phyloP scores from a whole-genome alignment of 495 filamentous ascomycete genomes.

The Sordaria brevicollis region DNA sequence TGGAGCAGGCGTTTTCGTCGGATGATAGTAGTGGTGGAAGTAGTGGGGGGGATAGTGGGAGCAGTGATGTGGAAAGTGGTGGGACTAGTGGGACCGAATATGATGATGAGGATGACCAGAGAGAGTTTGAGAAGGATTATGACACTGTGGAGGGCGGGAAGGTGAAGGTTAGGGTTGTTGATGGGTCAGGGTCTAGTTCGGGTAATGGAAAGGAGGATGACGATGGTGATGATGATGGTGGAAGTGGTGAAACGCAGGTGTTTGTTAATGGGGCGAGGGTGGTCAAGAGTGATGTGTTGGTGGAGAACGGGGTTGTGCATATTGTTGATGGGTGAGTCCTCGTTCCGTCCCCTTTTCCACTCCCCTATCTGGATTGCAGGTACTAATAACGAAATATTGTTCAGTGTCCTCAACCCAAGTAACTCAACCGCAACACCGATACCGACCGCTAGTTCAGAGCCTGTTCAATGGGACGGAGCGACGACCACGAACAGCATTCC shows the following conservation, averaged over 20 bases:
- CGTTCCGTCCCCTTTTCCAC: background rate
- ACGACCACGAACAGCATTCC: constrained; percentile 30
- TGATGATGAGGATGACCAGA: constrained; percentile 34
- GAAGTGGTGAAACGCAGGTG: constrained; percentile 20
- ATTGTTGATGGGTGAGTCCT: constrained; percentile 35
- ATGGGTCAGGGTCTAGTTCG: background rate
- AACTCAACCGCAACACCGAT: constrained; percentile 24
- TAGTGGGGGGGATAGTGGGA: too few species aligned
- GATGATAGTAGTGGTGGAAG: too few species aligned
- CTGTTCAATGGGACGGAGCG: constrained; percentile 43
- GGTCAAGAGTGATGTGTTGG: constrained; percentile 34
- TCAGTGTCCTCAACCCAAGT: constrained; percentile 18
- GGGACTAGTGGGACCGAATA: constrained; percentile 26
- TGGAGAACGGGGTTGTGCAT: constrained; percentile 44
- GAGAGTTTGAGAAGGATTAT: constrained; percentile 3
- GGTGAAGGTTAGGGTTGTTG: background rate
- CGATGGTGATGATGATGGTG: background rate
- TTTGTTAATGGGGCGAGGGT: constrained; percentile 44
- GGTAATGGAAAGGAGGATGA: background rate
- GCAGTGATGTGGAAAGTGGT: constrained; percentile 21
- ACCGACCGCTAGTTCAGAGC: constrained; percentile 31
- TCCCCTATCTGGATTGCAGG: background rate
- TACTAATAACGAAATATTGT: background rate
- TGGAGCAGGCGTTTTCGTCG: constrained; percentile 19
- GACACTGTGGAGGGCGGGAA: background rate